Base-by-base conservation (phyloP, 2,329 filamentous ascomycete species). In the Cadophora gregata region DNA sequence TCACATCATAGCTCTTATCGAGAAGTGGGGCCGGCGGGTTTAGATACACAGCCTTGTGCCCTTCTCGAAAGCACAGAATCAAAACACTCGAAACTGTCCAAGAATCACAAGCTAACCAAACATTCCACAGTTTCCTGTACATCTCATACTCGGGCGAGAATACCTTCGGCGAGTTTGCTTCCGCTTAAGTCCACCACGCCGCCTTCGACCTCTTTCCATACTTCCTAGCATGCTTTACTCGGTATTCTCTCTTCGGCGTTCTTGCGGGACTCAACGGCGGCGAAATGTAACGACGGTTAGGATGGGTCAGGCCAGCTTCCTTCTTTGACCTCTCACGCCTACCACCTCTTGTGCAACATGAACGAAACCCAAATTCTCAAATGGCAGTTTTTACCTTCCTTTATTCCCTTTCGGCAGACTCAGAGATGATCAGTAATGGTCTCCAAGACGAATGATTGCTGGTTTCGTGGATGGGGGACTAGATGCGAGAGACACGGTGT, bases 101-200 rank as follows among this genome's bases (percentile, higher is more conserved):
- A 27, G 21, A 42, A 31, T 2, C 31, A 33, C 36, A 65, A 60
- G 63, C 76, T 88, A 90, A 80, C 87, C 89, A 77, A 93, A 93
- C 60, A n/a, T 27, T 48, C 25, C 25, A 53, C 59, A 76, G 75
- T 38, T 77, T 98, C 86, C 87, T 99, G 68, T 99, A 99, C 85
- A 99, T 99, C 84, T 98, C 95, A 86, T 92, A 89, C 86, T 98
- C 95, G 60, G 96, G 96, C 82, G 96, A 98, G 88, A 99, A 98
- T 87, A 99, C 96, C 64, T 99, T 99, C 78, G 96, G 96, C 78
- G 94, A 93, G 78, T 79, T 80, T 69, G 78, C 84, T 29, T 69
- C 59, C 59, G n/a, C 45, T 53, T 70, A 62, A 65, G 10, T 55
- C 33, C 36, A 24, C 59, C 29, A 53, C 53, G 25, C 59, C 31